These are phyloP conservation scores for Amylostereum chailletii DNA, from an alignment of 1,284 basidiomycete species.

Conservation along the genomic window DNA sequence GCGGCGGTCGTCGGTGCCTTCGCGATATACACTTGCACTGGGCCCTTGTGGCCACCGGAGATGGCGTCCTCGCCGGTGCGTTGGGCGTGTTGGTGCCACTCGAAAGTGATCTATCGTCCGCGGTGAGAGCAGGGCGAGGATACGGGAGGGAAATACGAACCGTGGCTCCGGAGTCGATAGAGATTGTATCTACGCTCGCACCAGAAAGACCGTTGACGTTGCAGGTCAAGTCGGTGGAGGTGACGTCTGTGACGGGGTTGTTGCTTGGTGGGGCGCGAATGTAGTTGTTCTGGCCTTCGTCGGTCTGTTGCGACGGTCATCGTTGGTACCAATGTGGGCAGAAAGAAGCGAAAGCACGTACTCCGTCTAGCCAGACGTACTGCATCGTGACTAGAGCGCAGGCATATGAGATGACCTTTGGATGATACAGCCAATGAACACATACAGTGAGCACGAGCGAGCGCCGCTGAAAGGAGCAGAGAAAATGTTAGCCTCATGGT, in stretches of 20 bases:
- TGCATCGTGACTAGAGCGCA: conserved; percentile 34
- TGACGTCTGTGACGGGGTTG: conserved; percentile 45
- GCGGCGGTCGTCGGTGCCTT: conserved; percentile 38
- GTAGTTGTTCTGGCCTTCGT: conserved; percentile 35
- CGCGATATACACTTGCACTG: conserved; percentile 41
- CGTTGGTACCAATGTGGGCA: background rate
- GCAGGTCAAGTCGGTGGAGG: conserved; percentile 38
- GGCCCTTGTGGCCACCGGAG: conserved; percentile 41
- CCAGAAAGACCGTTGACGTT: conserved; percentile 40
- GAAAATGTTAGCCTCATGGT: conserved; percentile 21
- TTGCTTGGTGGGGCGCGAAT: conserved; percentile 43
- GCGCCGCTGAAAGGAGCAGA: conserved; percentile 24
- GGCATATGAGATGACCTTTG: background rate
- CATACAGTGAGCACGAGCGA: conserved; percentile 35
- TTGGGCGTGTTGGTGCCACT: conserved; percentile 39
- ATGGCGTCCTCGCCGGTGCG: conserved; percentile 47
- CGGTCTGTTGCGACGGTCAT: conserved; percentile 19
- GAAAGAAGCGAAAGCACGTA: conserved; percentile 8
- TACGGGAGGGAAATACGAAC: conserved; percentile 15
- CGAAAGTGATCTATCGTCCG: conserved; percentile 23
- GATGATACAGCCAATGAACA: background rate
- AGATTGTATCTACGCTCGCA: conserved; percentile 26
- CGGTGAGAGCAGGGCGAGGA: background rate
- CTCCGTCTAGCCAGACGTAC: conserved; percentile 40
- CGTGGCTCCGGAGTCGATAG: conserved; percentile 32